Conservation (phyloP, 2,329 filamentous ascomycete species). For the Arthrobotrys pseudoclavata region DNA sequence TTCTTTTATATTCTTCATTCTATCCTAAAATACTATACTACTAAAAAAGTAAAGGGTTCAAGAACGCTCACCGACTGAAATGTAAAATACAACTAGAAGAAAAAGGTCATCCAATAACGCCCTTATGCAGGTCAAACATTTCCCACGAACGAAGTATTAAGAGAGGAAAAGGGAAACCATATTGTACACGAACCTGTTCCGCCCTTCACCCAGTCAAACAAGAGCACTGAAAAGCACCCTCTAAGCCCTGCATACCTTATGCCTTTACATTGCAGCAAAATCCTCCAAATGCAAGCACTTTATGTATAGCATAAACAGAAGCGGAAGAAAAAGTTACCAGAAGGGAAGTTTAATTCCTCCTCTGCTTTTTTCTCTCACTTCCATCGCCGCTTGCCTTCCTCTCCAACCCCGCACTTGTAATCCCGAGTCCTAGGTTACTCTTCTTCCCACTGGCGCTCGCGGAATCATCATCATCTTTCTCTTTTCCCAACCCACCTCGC, state of each 20-base stretch:
- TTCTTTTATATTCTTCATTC: slow-evolving; percentile 28
- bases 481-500: slow-evolving; percentile 33
- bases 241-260: slow-evolving; percentile 1
- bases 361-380: slow-evolving; percentile 56
- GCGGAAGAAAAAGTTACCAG: not conserved
- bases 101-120: slow-evolving; percentile 13
- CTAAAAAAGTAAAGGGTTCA: not conserved
- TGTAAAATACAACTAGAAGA: slow-evolving; percentile 6
- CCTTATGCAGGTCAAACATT: slow-evolving; percentile 30
- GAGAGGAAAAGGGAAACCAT: slow-evolving; percentile 26
- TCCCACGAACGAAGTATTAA: not conserved
- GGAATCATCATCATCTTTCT: slow-evolving; percentile 50
- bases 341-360: slow-evolving; percentile 28
- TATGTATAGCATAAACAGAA: not conserved
- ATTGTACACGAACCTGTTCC: slow-evolving; percentile 19
- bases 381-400: slow-evolving; percentile 52
- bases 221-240: slow-evolving; percentile 9
- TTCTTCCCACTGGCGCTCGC: slow-evolving; percentile 52
- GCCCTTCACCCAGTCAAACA: slow-evolving; percentile 8
- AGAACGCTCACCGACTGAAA: slow-evolving; percentile 10
- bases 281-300: not conserved
- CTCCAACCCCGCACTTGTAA: slow-evolving; percentile 54
- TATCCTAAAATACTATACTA: slow-evolving; percentile 4
- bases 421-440: slow-evolving; percentile 47
- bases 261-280: slow-evolving; percentile 7